phyloP scores from a whole-genome alignment of 495 filamentous ascomycete species.

The Neurospora pannonica region DNA sequence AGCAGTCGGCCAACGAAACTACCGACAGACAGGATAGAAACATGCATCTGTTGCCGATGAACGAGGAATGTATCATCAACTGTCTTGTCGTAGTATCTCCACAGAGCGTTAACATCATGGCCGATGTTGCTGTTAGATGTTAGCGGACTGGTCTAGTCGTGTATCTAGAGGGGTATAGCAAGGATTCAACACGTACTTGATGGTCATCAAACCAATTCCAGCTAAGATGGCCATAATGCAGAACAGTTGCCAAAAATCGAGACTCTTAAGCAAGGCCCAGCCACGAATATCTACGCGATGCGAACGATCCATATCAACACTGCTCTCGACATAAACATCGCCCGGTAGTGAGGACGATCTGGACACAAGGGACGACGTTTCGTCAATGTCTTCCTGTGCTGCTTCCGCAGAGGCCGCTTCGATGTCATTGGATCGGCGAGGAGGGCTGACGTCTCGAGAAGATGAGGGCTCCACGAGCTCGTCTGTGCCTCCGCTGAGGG shows the following conservation, averaged over 20 bases:
- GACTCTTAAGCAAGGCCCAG: slow-evolving; percentile 57
- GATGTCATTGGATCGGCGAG: background rate
- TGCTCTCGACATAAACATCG: slow-evolving; percentile 40
- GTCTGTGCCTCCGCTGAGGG: slow-evolving; percentile 5
- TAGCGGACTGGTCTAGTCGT: slow-evolving; percentile 17
- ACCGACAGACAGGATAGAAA: slow-evolving; percentile 80
- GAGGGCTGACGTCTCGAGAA: slow-evolving; percentile 3
- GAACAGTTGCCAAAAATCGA: slow-evolving; percentile 89
- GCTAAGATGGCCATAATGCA: slow-evolving; percentile 76
- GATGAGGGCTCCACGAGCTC: slow-evolving; percentile 3
- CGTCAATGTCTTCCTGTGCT: slow-evolving; percentile 42
- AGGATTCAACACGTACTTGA: slow-evolving; percentile 60
- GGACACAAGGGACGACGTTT: slow-evolving; percentile 79
- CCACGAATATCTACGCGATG: slow-evolving; percentile 86
- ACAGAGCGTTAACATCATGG: slow-evolving; percentile 70
- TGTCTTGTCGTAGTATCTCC: slow-evolving; percentile 72
- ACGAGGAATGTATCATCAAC: slow-evolving; percentile 67
- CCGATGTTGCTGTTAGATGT: slow-evolving; percentile 74
- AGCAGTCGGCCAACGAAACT: slow-evolving; percentile 74
- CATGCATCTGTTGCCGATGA: slow-evolving; percentile 79
- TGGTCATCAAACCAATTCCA: slow-evolving; percentile 95
- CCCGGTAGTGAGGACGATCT: slow-evolving; percentile 41
- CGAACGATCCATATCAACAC: slow-evolving; percentile 48
- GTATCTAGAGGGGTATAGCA: background rate
- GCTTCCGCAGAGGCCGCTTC: slow-evolving; percentile 7